These are phyloP conservation scores for Yamadazyma kitorensis DNA, from an alignment of 805 yeast species.

Conservation along the genomic window DNA sequence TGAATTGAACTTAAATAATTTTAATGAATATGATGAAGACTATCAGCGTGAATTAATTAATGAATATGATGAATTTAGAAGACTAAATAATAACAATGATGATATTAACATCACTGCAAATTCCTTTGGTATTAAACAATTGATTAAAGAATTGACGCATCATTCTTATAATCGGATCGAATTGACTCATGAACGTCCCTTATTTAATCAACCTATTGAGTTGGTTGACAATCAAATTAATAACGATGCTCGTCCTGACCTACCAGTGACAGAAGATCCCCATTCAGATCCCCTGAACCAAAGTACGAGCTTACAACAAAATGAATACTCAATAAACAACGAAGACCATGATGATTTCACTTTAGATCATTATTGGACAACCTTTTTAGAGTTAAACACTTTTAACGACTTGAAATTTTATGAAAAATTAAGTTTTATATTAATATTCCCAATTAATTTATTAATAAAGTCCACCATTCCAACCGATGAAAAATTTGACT, in stretches of 20 bases:
- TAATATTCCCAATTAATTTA: slow-evolving; percentile 5
- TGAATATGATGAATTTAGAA: slow-evolving; percentile 13
- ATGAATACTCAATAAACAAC: not conserved
- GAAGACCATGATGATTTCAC: not conserved
- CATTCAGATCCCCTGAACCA: not conserved
- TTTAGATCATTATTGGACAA: not conserved
- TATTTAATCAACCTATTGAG: slow-evolving; percentile 5
- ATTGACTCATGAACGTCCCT: slow-evolving; percentile 9
- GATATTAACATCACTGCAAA: slow-evolving; percentile 9
- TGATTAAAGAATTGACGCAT: slow-evolving; percentile 29
- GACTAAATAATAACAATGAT: slow-evolving; percentile 5
- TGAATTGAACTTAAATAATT: slow-evolving; percentile 14
- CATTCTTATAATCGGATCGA: slow-evolving; percentile 9
- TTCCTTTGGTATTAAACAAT: slow-evolving; percentile 25
- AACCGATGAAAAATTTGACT: slow-evolving; percentile 3
- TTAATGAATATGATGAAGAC: slow-evolving; percentile 11
- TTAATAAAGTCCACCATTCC: slow-evolving; percentile 8
- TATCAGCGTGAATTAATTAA: slow-evolving; percentile 11
- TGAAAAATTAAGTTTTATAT: slow-evolving; percentile 2
- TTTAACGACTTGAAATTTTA: not conserved
- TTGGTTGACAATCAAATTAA: slow-evolving; percentile 1
- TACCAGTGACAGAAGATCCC: no score
- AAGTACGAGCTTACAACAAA: not conserved
- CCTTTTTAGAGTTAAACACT: not conserved
- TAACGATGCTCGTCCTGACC: not conserved